Conservation (phyloP, 345 rosid species). For the Eucalyptus pumila region DNA sequence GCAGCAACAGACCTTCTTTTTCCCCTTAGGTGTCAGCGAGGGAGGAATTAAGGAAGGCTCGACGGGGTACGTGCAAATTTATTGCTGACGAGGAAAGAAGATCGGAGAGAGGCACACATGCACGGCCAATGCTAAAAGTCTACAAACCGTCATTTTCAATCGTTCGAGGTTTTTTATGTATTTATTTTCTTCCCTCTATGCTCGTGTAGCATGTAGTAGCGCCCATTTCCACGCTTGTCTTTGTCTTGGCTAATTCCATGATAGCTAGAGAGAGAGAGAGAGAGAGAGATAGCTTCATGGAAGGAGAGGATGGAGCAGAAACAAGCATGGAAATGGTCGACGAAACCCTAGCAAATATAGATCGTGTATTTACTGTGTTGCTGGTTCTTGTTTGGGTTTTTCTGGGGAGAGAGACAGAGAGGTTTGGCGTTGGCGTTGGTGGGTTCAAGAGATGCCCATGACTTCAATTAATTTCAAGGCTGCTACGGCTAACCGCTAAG, state of each 20-base stretch:
- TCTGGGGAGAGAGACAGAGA: background rate
- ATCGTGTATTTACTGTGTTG: background rate
- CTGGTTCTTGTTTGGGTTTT: background rate
- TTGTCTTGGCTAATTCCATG: background rate
- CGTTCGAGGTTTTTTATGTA: background rate
- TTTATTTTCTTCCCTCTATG: background rate
- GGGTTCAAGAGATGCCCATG: conserved; percentile 30
- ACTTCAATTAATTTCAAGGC: conserved; percentile 14
- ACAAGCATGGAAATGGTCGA: conserved; percentile 45
- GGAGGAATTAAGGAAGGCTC: background rate
- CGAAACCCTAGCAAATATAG: background rate
- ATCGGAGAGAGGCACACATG: background rate
- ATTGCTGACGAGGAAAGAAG: background rate
- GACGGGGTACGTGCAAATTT: background rate
- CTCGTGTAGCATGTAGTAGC: background rate
- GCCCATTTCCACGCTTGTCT: conserved; percentile 50
- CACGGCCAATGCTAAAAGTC: background rate
- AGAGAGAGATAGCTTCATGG: background rate
- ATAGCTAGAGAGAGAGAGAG: background rate
- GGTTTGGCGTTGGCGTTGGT: background rate
- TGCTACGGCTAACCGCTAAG: background rate
- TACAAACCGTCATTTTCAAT: background rate
- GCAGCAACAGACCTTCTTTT: background rate
- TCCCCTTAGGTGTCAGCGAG: background rate
- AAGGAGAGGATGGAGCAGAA: background rate